These are phyloP conservation scores for Puccinia polysora DNA, from an alignment of 1,284 basidiomycete species.

Conservation along the genomic window DNA sequence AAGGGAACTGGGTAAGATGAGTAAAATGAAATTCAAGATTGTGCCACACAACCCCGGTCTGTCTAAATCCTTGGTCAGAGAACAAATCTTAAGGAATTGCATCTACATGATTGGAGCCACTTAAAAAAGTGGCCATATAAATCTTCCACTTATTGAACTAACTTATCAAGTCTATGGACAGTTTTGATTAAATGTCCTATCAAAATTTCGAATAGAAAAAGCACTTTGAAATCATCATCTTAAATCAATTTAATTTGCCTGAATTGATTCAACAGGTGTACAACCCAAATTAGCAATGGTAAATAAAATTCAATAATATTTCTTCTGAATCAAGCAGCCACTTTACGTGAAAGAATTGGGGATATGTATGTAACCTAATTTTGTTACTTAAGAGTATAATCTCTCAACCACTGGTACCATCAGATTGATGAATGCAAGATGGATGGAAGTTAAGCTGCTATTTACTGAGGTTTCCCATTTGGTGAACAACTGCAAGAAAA, in stretches of 20 bases:
- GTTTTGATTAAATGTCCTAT: not conserved
- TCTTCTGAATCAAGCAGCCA: not conserved
- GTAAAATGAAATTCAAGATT: not conserved
- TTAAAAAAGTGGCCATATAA: too few species aligned
- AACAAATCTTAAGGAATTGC: too few species aligned
- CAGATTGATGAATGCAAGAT: not conserved
- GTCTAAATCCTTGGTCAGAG: not conserved
- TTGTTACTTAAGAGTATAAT: not conserved
- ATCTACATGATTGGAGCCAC: too few species aligned
- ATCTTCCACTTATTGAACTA: too few species aligned
- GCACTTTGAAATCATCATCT: constrained; percentile 7
- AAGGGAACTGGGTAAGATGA: too few species aligned
- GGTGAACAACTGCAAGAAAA: not conserved
- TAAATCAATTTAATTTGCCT: constrained; percentile 3
- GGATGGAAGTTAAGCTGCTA: not conserved
- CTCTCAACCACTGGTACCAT: constrained; percentile 1
- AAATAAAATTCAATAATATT: too few species aligned
- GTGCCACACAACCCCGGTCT: not conserved
- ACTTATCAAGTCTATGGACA: not conserved
- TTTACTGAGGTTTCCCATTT: constrained; percentile 15
- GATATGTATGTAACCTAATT: not conserved
- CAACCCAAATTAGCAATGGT: not conserved
- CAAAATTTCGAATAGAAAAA: not conserved
- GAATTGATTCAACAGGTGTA: not conserved
- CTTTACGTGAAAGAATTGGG: not conserved